Base-by-base conservation (phyloP, 805 yeast genomes). In the Saturnispora quitensis region DNA sequence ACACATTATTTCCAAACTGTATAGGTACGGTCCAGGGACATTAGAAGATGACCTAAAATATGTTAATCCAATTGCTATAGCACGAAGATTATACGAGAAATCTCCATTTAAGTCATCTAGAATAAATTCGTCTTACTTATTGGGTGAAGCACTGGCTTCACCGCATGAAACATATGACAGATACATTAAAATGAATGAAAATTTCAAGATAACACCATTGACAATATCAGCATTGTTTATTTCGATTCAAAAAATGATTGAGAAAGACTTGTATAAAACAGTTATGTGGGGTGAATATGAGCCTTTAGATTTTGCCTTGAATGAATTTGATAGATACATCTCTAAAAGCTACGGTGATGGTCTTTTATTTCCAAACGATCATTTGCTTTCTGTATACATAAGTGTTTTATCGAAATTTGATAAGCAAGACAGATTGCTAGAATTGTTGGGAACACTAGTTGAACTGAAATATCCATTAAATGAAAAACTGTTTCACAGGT, bases 271-370 rank as follows among this genome's bases (percentile, higher is more conserved):
- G 2, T 52, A 57, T 43, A 50, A 55, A 7, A 17, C 45, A 1
- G 43, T 55, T 5, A 50, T 53, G 17, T 82, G 87, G 87, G 79
- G 70, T 9, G 65, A 67, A 1, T 48, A 72, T 40, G 75, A 67
- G 49, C 86, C 89, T 0, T 70, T 83, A 1, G 87, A 82, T 57
- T 69, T 80, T 25, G 81, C 86, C 0, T 70, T 81, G 2, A 73
- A 70, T 38, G 86, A 83, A 60, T 77, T 83, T 63, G 73, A 77
- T 52, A 55, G 55, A 27, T 62, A 65, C 57, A 69, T 72, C 1
- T 66, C 75, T 40, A 73, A 65, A n/a, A 57, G 68, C 0, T 54
- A 53, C 25, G 57, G 59, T 1, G 72, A 68, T 50, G 60, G 56
- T 1, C 58, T 66, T 22, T 47, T 78, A 0, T 66, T 63, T 36